Conservation (phyloP, 352 stramenopile species). For the Blastocystis sp. region DNA sequence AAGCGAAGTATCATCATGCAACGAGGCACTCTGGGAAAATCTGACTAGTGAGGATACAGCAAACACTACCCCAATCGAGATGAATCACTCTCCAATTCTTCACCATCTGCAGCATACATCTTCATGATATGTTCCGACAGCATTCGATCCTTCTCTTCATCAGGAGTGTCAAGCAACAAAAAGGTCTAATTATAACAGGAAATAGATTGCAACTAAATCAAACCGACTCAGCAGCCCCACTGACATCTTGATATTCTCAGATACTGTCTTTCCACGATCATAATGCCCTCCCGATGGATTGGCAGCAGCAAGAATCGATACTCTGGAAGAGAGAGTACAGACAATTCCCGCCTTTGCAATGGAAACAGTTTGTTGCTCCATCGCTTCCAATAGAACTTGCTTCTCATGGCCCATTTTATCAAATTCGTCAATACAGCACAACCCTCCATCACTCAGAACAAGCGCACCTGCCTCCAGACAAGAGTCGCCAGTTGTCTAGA, state of each 20-base stretch:
- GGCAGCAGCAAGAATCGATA: slow-evolving; percentile 87
- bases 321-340: slow-evolving; percentile 84
- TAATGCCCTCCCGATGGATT: slow-evolving; percentile 93
- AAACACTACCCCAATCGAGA: background rate
- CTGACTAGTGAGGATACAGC: background rate
- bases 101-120: slow-evolving; percentile 67
- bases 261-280: slow-evolving; percentile 83
- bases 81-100: background rate
- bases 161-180: slow-evolving; percentile 82
- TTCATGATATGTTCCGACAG: slow-evolving; percentile 91
- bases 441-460: slow-evolving; percentile 83
- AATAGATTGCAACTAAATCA: slow-evolving; percentile 83
- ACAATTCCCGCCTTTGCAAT: slow-evolving; percentile 86
- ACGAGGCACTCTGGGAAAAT: background rate
- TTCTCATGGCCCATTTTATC: slow-evolving; percentile 90
- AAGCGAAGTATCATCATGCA: slow-evolving; percentile 15
- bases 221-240: slow-evolving; percentile 88
- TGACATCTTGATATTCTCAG: slow-evolving; percentile 92
- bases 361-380: slow-evolving; percentile 89
- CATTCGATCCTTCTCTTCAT: slow-evolving; percentile 82
- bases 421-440: slow-evolving; percentile 96
- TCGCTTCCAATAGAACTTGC: slow-evolving; percentile 87
- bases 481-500: slow-evolving; percentile 61
- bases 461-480: slow-evolving; percentile 65
- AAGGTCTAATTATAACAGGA: background rate